These are phyloP conservation scores for Barbatosphaeria neglecta DNA, from an alignment of 495 filamentous ascomycete species.

Conservation along the genomic window DNA sequence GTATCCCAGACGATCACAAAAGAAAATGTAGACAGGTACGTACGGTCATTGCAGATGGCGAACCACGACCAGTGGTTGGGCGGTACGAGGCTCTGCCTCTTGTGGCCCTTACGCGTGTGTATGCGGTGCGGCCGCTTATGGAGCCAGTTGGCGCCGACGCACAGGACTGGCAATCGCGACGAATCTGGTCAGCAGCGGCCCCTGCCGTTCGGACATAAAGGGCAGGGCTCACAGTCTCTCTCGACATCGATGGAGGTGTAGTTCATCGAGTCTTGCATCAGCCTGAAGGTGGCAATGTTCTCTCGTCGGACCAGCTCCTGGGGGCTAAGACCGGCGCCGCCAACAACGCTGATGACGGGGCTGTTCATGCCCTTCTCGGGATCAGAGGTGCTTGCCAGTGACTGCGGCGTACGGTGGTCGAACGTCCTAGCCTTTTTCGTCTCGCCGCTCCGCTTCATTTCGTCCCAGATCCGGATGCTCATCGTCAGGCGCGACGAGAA, in stretches of 20 bases:
- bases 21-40: not conserved
- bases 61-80: conserved; percentile 61
- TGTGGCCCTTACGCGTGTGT: conserved; percentile 10
- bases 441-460: conserved; percentile 35
- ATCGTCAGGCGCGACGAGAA: conserved; percentile 50
- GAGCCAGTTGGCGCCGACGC: conserved; percentile 72
- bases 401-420: conserved; percentile 9
- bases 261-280: conserved; percentile 23
- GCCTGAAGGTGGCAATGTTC: conserved; percentile 12
- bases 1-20: too few species aligned
- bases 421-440: conserved; percentile 7
- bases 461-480: conserved; percentile 20
- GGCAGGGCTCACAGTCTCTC: conserved; percentile 14
- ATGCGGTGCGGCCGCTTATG: conserved; percentile 35
- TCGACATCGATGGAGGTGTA: conserved; percentile 26
- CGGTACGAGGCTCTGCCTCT: conserved; percentile 13
- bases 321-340: not conserved
- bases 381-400: conserved; percentile 1
- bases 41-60: conserved; percentile 60
- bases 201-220: not conserved
- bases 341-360: not conserved
- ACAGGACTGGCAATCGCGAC: conserved; percentile 27
- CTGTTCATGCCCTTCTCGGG: conserved; percentile 2
- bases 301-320: conserved; percentile 5
- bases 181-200: not conserved